A percentile compares a stretch with the other conserved stretches of the same genome.
Conservation (phyloP, 352 stramenopile genomes). For the Pythium vanterpoolii region DNA sequence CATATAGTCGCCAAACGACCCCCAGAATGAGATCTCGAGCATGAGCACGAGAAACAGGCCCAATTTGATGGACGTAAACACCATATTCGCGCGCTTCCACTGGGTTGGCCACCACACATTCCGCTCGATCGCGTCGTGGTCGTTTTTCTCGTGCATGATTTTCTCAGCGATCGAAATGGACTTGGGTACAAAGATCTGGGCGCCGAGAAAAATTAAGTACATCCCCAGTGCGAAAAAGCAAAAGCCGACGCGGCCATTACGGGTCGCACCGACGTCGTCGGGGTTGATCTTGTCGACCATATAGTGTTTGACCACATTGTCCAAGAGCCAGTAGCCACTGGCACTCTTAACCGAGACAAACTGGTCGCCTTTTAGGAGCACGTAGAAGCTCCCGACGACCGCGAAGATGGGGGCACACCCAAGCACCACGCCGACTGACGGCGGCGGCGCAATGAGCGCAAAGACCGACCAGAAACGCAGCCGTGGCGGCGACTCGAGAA, state of each 20-base stretch:
- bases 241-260: constrained; percentile 89
- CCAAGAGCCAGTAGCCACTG: constrained; percentile 72
- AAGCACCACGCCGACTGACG: constrained; percentile 87
- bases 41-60: constrained; percentile 92
- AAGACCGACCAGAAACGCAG: constrained; percentile 93
- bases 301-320: constrained; percentile 86
- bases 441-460: constrained; percentile 86
- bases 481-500: constrained; percentile 87
- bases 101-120: constrained; percentile 89
- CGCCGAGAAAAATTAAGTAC: constrained; percentile 79
- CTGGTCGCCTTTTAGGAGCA: constrained; percentile 60
- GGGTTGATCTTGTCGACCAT: constrained; percentile 84
- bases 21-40: constrained; percentile 97
- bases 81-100: constrained; percentile 95
- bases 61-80: constrained; percentile 92
- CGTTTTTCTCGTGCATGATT: constrained; percentile 81
- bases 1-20: constrained; percentile 92
- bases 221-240: constrained; percentile 91
- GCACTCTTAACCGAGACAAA: constrained; percentile 28
- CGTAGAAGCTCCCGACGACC: constrained; percentile 64
- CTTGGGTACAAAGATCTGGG: constrained; percentile 92
- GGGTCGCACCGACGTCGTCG: constrained; percentile 48
- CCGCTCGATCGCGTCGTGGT: constrained; percentile 55
- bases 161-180: constrained; percentile 88
- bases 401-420: constrained; percentile 82